Base-by-base conservation (phyloP, 73 alveolate genomes). In the Paramecium caudatum region DNA sequence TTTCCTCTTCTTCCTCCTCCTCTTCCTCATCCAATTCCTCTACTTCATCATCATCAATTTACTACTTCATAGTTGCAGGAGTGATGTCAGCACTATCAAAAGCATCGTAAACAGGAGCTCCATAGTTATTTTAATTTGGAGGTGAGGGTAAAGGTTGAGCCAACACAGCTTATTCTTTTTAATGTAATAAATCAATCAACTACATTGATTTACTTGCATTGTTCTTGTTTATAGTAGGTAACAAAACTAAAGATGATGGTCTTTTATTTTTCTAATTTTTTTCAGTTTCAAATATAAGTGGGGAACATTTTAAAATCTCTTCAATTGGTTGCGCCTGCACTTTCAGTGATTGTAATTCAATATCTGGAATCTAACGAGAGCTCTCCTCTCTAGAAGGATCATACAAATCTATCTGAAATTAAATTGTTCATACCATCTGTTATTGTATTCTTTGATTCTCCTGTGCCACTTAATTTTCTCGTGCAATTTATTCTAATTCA, bases 61-160 rank as follows among this genome's bases (percentile, higher is more conserved):
- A 10, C 16, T 55, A 27, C 12, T 37, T 37, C 23, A 43, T 55
- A 10, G 46, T 43, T 55, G 30, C 23, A 2, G 80, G 80, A 2
- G 80, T 55, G 19, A 55, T 55, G 23, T 55, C 80, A 10, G 80
- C 80, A 55, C 80, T 55, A 21, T 55, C 80, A 55, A 55, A 55
- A 27, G 80, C 80, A 10, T 55, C 41, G 13, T 55, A 55, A 1
- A 55, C 80, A 0, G 13, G 30, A 4, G 23, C 80, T 1, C 7
- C 21, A 27, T 55, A 27, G 9, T 10, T 43, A 27, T 9, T 27
- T 3, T 27, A 5, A 23, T 55, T 55, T 2, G 25, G n/a, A 23
- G 32, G 80, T 5, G 80, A 55, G 30, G 80, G 80, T 0, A 55
- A 10, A 23, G 80, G 80, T 10, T 55, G n/a, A 4, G 30, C 9